A percentile compares a stretch with the other conserved stretches of the same genome.
Conservation (phyloP, 2,329 filamentous ascomycete species). For the Tolypocladium guangdongense region DNA sequence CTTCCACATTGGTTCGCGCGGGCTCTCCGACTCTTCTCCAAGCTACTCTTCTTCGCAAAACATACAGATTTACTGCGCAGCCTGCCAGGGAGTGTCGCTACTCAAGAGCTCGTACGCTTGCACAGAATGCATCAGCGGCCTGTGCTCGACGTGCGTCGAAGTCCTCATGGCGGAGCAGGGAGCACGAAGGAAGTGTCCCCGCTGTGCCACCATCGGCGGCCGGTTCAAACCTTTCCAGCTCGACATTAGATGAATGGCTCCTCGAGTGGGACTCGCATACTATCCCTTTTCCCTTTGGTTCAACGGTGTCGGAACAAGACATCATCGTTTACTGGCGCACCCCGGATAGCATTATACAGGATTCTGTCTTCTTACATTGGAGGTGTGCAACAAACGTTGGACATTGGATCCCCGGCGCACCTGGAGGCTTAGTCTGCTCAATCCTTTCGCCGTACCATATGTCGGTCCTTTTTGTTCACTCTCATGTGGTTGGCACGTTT, state of each 20-base stretch:
- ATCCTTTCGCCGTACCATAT: neutral
- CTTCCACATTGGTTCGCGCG: slow-evolving; percentile 58
- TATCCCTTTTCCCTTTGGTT: neutral
- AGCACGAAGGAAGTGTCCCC: slow-evolving; percentile 65
- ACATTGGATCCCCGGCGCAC: neutral
- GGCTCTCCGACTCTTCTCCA: slow-evolving; percentile 59
- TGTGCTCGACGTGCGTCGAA: slow-evolving; percentile 82
- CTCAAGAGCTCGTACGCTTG: slow-evolving; percentile 84
- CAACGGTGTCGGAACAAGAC: neutral
- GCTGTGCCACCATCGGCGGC: slow-evolving; percentile 68
- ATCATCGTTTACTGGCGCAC: neutral
- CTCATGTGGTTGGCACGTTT: neutral
- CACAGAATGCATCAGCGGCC: slow-evolving; percentile 89
- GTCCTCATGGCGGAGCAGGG: slow-evolving; percentile 67
- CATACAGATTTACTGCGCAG: slow-evolving; percentile 87
- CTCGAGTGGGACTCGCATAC: neutral
- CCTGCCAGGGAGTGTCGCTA: slow-evolving; percentile 66
- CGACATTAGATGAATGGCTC: slow-evolving; percentile 40
- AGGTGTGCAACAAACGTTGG: neutral
- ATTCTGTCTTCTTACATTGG: neutral
- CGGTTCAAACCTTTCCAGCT: slow-evolving; percentile 79
- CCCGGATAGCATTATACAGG: neutral
- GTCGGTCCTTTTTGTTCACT: neutral
- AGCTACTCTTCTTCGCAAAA: slow-evolving; percentile 61
- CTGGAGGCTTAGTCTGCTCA: neutral